These are phyloP conservation scores for Scenedesmus sp. DNA, from an alignment of 163 green algal species.

Conservation along the genomic window DNA sequence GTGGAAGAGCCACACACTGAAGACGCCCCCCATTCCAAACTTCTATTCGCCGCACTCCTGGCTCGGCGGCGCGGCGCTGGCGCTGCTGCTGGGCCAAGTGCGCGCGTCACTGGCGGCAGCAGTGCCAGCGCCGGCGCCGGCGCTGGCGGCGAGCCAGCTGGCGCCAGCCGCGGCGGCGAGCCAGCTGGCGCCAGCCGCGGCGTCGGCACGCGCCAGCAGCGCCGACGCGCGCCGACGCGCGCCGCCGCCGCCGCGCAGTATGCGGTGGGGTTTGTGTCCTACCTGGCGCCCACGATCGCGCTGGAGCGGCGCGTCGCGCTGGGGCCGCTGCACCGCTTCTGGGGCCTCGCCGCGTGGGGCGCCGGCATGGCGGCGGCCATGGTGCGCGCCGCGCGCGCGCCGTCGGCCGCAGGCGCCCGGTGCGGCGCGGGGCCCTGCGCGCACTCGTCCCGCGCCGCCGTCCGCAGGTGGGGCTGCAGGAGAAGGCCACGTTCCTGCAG, in stretches of 20 bases:
- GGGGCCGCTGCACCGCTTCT: constrained; percentile 31
- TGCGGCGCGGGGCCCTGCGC: too few species aligned
- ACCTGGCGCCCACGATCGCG: constrained; percentile 19
- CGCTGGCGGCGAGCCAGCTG: too few species aligned
- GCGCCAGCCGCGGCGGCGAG: too few species aligned
- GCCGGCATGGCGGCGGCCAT: constrained; percentile 33
- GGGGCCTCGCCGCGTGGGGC: constrained; percentile 15
- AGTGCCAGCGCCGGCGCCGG: too few species aligned
- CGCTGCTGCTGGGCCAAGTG: constrained; percentile 51
- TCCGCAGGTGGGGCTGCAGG: constrained; percentile 40
- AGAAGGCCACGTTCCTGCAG: constrained; percentile 48
- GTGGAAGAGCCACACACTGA: constrained; percentile 65
- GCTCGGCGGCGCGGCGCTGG: constrained; percentile 55
- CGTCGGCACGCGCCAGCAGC: too few species aligned
- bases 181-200: too few species aligned
- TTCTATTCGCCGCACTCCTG: constrained; percentile 72
- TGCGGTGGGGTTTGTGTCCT: constrained; percentile 19
- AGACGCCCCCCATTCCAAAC: constrained; percentile 67
- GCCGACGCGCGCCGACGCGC: too few species aligned
- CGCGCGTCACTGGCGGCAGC: not conserved
- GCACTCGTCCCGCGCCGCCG: too few species aligned
- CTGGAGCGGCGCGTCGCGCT: constrained; percentile 28
- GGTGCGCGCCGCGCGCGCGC: constrained; percentile 3
- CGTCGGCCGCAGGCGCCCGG: not conserved
- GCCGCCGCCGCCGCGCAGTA: constrained; percentile 27